Conservation (phyloP, 352 stramenopile species). For the Aphanomyces euteiches region DNA sequence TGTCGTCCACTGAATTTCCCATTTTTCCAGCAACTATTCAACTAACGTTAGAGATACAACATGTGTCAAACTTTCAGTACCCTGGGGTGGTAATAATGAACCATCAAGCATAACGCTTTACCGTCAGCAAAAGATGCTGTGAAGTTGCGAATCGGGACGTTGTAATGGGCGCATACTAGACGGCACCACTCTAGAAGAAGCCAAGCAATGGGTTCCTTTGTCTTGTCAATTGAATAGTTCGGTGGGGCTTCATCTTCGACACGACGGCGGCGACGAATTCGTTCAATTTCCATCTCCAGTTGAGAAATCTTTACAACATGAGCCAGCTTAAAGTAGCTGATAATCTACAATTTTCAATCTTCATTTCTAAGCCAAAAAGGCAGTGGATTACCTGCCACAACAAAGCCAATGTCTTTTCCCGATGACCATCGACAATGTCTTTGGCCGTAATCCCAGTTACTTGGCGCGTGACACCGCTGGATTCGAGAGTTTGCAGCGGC, state of each 20-base stretch:
- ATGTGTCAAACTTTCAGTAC: not conserved
- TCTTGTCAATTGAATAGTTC: slow-evolving; percentile 6
- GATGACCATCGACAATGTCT: slow-evolving; percentile 95
- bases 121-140: slow-evolving; percentile 92
- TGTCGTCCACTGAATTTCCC: slow-evolving; percentile 54
- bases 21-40: slow-evolving; percentile 37
- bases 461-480: slow-evolving; percentile 1
- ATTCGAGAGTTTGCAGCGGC: slow-evolving; percentile 27
- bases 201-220: slow-evolving; percentile 38
- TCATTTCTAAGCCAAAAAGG: not conserved
- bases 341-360: slow-evolving; percentile 35
- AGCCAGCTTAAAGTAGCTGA: slow-evolving; percentile 61
- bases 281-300: slow-evolving; percentile 49
- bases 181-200: slow-evolving; percentile 91
- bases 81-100: slow-evolving; percentile 95
- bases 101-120: slow-evolving; percentile 87
- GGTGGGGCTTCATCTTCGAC: not conserved
- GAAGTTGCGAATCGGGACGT: slow-evolving; percentile 83
- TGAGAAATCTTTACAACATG: slow-evolving; percentile 43
- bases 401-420: slow-evolving; percentile 91
- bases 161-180: slow-evolving; percentile 89
- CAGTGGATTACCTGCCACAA: slow-evolving; percentile 91
- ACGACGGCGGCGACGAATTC: slow-evolving; percentile 4
- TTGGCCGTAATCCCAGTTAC: slow-evolving; percentile 67
- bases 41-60: not conserved